phyloP scores from a whole-genome alignment of 1,139 yeast genomes.

The Sugiyamaella paludigena region DNA sequence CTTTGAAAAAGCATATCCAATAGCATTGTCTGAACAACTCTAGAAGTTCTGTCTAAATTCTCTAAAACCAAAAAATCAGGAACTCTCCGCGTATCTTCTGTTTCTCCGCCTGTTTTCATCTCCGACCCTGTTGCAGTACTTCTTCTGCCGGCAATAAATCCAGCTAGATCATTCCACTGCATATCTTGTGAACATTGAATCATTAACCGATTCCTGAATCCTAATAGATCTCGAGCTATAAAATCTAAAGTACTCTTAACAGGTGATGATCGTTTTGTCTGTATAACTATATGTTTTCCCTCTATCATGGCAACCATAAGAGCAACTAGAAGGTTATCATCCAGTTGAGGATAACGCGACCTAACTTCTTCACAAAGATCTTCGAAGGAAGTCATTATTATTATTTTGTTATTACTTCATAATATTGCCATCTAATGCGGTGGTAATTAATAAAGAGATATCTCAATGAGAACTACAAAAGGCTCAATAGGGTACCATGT shows the following conservation, averaged over 20 bases:
- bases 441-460: too few relatives aligned
- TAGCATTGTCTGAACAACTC: slow-evolving; percentile 29
- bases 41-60: slow-evolving; percentile 30
- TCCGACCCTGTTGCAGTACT: neutral
- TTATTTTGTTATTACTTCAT: neutral
- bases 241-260: slow-evolving; percentile 1
- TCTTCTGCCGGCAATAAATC: too few relatives aligned
- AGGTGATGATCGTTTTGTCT: slow-evolving; percentile 12
- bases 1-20: slow-evolving; percentile 22
- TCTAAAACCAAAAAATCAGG: slow-evolving; percentile 25
- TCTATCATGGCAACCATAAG: slow-evolving; percentile 26
- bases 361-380: slow-evolving; percentile 13
- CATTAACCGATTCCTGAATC: slow-evolving; percentile 10
- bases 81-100: neutral
- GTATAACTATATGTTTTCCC: slow-evolving; percentile 30
- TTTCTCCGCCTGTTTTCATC: too few relatives aligned
- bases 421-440: too few relatives aligned
- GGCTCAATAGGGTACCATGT: too few relatives aligned
- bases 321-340: slow-evolving; percentile 24
- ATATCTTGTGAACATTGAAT: slow-evolving; percentile 12
- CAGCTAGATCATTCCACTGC: slow-evolving; percentile 12
- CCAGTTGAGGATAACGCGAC: slow-evolving; percentile 11
- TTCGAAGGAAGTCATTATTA: slow-evolving; percentile 14
- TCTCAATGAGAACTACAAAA: too few relatives aligned
- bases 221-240: slow-evolving; percentile 19